Percentiles rank a stretch among this genome's conserved stretches.
These are phyloP conservation scores for Cronartium ribicola DNA, from an alignment of 1,284 basidiomycete genomes.

Conservation along the genomic window DNA sequence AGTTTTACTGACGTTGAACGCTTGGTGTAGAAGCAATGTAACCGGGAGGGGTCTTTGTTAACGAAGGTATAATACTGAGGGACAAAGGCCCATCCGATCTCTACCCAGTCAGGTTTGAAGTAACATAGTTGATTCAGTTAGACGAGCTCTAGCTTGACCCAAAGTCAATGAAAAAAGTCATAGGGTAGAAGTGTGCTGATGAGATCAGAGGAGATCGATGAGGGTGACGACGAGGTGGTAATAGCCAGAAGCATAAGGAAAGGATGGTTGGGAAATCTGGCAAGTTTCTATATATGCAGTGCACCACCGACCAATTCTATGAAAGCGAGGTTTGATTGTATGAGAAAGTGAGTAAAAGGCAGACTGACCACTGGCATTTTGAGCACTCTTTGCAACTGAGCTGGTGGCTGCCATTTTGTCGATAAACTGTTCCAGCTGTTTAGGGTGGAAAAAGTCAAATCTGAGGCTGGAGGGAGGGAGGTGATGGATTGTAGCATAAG, in stretches of 20 bases:
- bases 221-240: too few relatives aligned
- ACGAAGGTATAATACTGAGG: constrained; percentile 69
- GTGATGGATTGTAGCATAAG: background rate
- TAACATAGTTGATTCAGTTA: background rate
- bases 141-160: background rate
- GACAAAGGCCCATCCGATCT: constrained; percentile 52
- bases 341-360: background rate
- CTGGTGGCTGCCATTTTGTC: constrained; percentile 8
- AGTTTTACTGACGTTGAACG: constrained; percentile 63
- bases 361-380: constrained; percentile 37
- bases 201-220: too few relatives aligned
- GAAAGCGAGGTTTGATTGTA: background rate
- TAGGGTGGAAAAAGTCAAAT: too few relatives aligned
- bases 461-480: background rate
- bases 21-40: constrained; percentile 99
- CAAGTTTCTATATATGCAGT: too few relatives aligned
- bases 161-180: background rate
- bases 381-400: constrained; percentile 40
- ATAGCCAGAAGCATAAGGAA: too few relatives aligned
- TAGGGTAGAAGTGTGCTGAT: too few relatives aligned
- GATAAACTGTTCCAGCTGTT: background rate
- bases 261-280: too few relatives aligned
- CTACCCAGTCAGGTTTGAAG: constrained; percentile 24
- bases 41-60: constrained; percentile 91
- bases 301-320: too few relatives aligned